A percentile compares a stretch with the other conserved stretches of the same genome.
Evolutionary conservation across 345 rosid species (phyloP).

Genomic region (Acer campestre): DNA sequence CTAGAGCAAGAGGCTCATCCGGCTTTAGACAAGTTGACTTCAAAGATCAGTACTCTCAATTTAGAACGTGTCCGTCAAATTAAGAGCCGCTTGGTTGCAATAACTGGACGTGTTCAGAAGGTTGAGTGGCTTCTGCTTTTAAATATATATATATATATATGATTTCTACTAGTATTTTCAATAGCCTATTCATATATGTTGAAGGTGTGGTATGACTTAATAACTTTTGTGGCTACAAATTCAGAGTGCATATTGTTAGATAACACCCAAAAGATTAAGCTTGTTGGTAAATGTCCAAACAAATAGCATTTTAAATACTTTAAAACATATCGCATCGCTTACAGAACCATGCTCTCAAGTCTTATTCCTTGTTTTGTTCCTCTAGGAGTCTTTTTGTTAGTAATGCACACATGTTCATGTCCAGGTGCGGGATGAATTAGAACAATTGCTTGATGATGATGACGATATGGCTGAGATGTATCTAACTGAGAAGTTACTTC

Average conservation of each 20-base stretch:
- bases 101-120: conserved; percentile 76
- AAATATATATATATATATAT: background rate
- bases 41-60: conserved; percentile 75
- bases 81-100: conserved; percentile 69
- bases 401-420: background rate
- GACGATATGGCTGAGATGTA: conserved; percentile 99
- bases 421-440: conserved; percentile 93
- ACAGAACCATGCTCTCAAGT: conserved; percentile 9
- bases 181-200: background rate
- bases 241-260: background rate
- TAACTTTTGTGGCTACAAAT: conserved; percentile 13
- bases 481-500: conserved; percentile 75
- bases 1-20: conserved; percentile 74
- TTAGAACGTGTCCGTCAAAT: conserved; percentile 71
- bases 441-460: conserved; percentile 90
- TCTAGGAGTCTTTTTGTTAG: background rate
- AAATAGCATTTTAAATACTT: background rate
- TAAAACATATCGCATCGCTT: background rate
- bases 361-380: conserved; percentile 9
- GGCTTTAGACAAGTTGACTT: conserved; percentile 69
- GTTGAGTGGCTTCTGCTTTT: conserved; percentile 29
- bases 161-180: background rate
- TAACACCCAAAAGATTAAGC: background rate
- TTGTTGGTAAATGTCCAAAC: background rate
- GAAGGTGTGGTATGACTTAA: background rate